Evolutionary conservation across 2,329 filamentous ascomycete species (phyloP).

Genomic region (Fusarium algeriense): DNA sequence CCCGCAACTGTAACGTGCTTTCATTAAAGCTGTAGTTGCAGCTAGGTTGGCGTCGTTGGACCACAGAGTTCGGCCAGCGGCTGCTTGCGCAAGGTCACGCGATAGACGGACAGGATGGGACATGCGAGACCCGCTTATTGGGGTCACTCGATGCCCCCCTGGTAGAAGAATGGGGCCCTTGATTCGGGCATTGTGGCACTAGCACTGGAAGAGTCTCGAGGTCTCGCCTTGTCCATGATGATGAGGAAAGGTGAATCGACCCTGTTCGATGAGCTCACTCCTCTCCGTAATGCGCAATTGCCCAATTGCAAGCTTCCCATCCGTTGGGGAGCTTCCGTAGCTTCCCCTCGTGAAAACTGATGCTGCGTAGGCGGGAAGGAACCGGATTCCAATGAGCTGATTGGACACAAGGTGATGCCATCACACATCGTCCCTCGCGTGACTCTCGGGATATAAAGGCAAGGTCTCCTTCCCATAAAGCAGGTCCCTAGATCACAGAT

Average conservation of each 20-base stretch:
- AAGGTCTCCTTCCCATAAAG: constrained; percentile 31
- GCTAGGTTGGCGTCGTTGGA: constrained; percentile 14
- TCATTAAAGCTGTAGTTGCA: neutral
- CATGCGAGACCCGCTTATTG: constrained; percentile 36
- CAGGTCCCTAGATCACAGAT: constrained; percentile 9
- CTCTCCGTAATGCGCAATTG: constrained; percentile 26
- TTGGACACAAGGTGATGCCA: constrained; percentile 48
- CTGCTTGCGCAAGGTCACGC: constrained; percentile 52
- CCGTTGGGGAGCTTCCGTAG: constrained; percentile 23
- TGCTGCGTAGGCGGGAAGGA: constrained; percentile 12
- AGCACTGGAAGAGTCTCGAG: constrained; percentile 2
- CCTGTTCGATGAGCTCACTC: constrained; percentile 18
- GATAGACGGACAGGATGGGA: constrained; percentile 47
- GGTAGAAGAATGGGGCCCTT: constrained; percentile 13
- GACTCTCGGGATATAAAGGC: constrained; percentile 46
- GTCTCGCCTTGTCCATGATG: constrained; percentile 20
- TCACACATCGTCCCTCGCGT: constrained; percentile 42
- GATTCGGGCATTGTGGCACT: constrained; percentile 6
- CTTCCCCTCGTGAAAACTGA: neutral
- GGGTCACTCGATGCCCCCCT: constrained; percentile 6
- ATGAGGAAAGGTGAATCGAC: constrained; percentile 16
- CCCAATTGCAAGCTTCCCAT: constrained; percentile 19
- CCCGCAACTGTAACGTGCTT: constrained; percentile 31
- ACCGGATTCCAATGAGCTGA: constrained; percentile 44
- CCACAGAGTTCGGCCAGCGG: constrained; percentile 40